phyloP scores from a whole-genome alignment of 2,329 filamentous ascomycete genomes.

The Xenosphaeropsis pyriputrescens region DNA sequence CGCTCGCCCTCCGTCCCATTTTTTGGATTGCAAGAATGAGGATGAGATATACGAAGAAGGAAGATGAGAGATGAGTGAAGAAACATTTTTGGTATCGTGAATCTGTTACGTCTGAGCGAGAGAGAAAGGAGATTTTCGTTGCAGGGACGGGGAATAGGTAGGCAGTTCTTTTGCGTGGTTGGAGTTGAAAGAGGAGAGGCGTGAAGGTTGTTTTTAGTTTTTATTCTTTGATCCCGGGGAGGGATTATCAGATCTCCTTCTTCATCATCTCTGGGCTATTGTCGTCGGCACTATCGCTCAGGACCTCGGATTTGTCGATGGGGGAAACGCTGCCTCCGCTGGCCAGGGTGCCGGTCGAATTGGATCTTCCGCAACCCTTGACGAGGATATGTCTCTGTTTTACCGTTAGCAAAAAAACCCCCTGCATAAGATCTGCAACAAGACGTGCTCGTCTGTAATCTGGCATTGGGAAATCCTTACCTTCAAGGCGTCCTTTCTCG shows the following conservation, averaged over 20 bases:
- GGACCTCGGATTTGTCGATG: conserved; percentile 13
- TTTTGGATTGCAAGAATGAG: too few relatives aligned
- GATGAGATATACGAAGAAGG: too few relatives aligned
- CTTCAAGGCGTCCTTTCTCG: conserved; percentile 91
- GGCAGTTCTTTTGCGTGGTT: too few relatives aligned
- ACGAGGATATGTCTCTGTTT: conserved; percentile 49
- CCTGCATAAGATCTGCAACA: neutral
- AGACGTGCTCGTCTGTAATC: neutral
- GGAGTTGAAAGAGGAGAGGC: too few relatives aligned
- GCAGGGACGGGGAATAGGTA: too few relatives aligned
- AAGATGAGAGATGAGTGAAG: neutral
- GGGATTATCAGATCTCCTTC: conserved; percentile 1
- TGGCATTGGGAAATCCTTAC: conserved; percentile 33
- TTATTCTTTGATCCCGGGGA: too few relatives aligned
- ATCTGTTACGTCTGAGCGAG: neutral
- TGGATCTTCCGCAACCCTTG: conserved; percentile 46
- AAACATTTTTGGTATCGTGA: neutral
- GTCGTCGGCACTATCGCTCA: conserved; percentile 14
- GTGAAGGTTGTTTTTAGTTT: too few relatives aligned
- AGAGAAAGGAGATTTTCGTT: too few relatives aligned
- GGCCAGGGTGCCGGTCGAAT: neutral
- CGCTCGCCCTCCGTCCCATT: too few relatives aligned
- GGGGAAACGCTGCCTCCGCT: conserved; percentile 13
- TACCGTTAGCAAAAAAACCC: conserved; percentile 10
- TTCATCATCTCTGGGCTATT: conserved; percentile 1